Percentiles rank a stretch among this genome's conserved stretches.
These are phyloP conservation scores for Mycosphaerella arachidis DNA, from an alignment of 2,329 filamentous ascomycete genomes.

Conservation along the genomic window DNA sequence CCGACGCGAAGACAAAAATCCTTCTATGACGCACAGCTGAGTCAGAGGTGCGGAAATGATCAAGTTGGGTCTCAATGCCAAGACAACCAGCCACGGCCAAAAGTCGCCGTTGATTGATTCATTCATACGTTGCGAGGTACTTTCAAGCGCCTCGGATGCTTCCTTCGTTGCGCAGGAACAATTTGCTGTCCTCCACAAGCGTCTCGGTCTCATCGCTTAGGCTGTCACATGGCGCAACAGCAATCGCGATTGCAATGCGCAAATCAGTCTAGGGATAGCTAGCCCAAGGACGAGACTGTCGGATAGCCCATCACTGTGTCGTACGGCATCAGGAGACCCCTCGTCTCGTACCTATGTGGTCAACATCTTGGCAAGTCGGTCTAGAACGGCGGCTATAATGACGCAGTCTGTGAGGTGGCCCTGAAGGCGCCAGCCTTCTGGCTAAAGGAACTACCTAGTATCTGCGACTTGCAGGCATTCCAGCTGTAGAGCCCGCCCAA, in stretches of 20 bases:
- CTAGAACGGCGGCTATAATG: neutral
- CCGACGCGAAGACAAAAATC: neutral
- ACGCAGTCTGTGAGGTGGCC: neutral
- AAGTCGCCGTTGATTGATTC: neutral
- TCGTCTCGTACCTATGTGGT: neutral
- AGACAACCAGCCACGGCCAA: neutral
- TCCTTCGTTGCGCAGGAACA: too few relatives aligned
- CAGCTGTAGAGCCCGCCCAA: neutral
- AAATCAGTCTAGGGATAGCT: too few relatives aligned
- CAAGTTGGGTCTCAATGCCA: neutral
- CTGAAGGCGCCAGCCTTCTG: neutral
- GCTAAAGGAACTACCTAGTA: neutral
- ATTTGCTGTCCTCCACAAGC: neutral
- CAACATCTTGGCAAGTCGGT: neutral
- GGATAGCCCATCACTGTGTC: too few relatives aligned
- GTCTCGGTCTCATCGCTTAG: neutral
- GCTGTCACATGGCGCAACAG: neutral
- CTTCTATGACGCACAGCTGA: neutral
- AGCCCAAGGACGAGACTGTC: too few relatives aligned
- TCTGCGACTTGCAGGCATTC: neutral
- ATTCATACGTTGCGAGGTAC: neutral
- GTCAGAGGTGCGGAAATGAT: neutral
- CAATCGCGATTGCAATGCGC: neutral
- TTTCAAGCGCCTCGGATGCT: neutral
- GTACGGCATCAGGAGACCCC: too few relatives aligned